Evolutionary conservation across 2,329 filamentous ascomycete genomes (phyloP).

Genomic region (Parastagonospora avenae): DNA sequence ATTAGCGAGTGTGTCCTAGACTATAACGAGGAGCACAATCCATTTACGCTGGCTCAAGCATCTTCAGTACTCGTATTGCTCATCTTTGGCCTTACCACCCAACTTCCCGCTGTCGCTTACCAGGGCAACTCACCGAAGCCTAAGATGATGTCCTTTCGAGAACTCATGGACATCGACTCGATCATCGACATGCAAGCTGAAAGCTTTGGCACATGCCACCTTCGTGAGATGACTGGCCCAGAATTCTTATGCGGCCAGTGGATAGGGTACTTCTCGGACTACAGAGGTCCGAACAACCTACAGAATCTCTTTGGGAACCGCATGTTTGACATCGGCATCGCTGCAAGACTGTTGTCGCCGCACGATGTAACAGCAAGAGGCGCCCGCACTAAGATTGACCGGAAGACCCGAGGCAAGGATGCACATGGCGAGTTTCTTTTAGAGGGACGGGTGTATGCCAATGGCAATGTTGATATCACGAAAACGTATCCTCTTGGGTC

Average conservation of each 20-base stretch:
- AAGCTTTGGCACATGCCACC: constrained; percentile 20
- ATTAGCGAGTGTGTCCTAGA: not conserved
- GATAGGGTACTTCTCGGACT: constrained; percentile 24
- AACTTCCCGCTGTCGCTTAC: not conserved
- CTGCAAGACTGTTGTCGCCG: constrained; percentile 1
- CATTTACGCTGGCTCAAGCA: not conserved
- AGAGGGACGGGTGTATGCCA: constrained; percentile 13
- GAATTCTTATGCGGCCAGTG: constrained; percentile 21
- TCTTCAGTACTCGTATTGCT: constrained; percentile 8
- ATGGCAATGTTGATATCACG: constrained; percentile 18
- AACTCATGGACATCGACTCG: constrained; percentile 20
- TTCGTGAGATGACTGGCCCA: constrained; percentile 18
- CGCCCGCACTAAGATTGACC: constrained; percentile 9
- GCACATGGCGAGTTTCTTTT: constrained; percentile 19
- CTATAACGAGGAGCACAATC: constrained; percentile 1
- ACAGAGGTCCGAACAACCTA: constrained; percentile 1
- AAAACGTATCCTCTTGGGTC: constrained; percentile 18
- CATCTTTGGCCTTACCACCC: constrained; percentile 8
- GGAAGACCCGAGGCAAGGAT: constrained; percentile 18
- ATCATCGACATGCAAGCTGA: constrained; percentile 5
- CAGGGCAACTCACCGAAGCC: constrained; percentile 12
- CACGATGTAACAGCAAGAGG: constrained; percentile 2
- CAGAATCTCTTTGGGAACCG: constrained; percentile 9
- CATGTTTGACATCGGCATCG: constrained; percentile 18
- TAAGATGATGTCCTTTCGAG: constrained; percentile 13